Percentiles rank a stretch among this genome's conserved stretches.
Conservation (phyloP, 148 eudicot genomes). For the Arctostaphylos glauca region DNA sequence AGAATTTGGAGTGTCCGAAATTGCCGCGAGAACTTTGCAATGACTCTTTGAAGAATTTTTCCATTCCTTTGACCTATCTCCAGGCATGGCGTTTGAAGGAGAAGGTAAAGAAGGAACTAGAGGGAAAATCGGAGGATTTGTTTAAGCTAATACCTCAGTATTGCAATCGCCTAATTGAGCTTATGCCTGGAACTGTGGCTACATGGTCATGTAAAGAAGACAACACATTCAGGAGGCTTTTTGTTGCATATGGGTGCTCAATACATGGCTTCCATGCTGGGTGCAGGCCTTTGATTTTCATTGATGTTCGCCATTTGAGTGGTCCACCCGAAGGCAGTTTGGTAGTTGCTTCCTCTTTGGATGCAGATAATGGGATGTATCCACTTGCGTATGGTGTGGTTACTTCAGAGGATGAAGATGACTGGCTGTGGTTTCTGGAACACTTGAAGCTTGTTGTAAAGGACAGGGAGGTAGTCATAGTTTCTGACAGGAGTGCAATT, state of each 20-base stretch:
- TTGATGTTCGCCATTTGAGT: conserved; percentile 9
- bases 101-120: conserved; percentile 5
- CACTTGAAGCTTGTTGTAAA: conserved; percentile 7
- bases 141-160: conserved; percentile 10
- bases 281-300: conserved; percentile 13
- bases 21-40: conserved; percentile 14
- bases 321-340: conserved; percentile 6
- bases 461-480: conserved; percentile 10
- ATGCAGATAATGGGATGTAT: conserved; percentile 16
- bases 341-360: conserved; percentile 10
- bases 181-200: conserved; percentile 12
- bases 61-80: conserved; percentile 11
- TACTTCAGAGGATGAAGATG: background rate
- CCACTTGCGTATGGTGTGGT: conserved; percentile 16
- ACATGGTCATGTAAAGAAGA: conserved; percentile 14
- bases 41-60: conserved; percentile 14
- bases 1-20: conserved; percentile 10
- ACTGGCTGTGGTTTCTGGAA: conserved; percentile 16
- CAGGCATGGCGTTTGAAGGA: conserved; percentile 17
- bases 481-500: conserved; percentile 2
- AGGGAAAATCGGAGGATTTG: conserved; percentile 6
- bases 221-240: conserved; percentile 9
- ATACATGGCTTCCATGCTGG: conserved; percentile 16
- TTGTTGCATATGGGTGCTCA: conserved; percentile 10
- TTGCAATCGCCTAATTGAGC: conserved; percentile 4